A percentile compares a stretch with the other conserved stretches of the same genome.
Evolutionary conservation across 768 basidiomycete genomes (phyloP).

Genomic region (Agrocybe praecox): DNA sequence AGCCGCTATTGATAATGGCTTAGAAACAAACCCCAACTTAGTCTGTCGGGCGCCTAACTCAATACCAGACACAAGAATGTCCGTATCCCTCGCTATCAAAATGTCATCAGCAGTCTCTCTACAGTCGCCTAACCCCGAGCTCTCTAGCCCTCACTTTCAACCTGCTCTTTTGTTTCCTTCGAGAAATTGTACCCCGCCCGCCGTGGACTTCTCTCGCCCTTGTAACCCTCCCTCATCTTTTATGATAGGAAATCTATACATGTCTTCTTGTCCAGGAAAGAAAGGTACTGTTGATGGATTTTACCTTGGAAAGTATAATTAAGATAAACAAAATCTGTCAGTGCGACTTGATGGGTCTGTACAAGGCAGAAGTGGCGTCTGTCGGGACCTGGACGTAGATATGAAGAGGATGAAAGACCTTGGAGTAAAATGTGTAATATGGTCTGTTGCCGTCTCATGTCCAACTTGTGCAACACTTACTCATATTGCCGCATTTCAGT

Average conservation of each 20-base stretch:
- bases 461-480: slow-evolving; percentile 3
- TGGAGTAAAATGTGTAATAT: slow-evolving; percentile 81
- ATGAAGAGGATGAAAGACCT: slow-evolving; percentile 72
- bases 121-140: slow-evolving; percentile 7
- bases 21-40: background rate
- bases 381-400: slow-evolving; percentile 80
- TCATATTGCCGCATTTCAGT: slow-evolving; percentile 35
- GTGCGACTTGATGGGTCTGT: slow-evolving; percentile 76
- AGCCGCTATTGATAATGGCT: slow-evolving; percentile 23
- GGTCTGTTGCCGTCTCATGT: slow-evolving; percentile 44
- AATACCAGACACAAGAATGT: slow-evolving; percentile 12
- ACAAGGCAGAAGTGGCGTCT: slow-evolving; percentile 80
- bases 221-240: slow-evolving; percentile 10
- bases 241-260: slow-evolving; percentile 79
- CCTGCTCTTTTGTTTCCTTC: background rate
- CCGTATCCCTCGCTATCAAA: background rate
- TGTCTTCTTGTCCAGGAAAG: slow-evolving; percentile 95
- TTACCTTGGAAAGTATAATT: background rate
- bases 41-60: background rate
- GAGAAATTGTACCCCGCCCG: background rate
- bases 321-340: slow-evolving; percentile 22
- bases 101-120: slow-evolving; percentile 1
- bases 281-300: slow-evolving; percentile 54
- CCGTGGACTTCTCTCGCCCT: background rate
- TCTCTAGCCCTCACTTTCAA: background rate